Evolutionary conservation across 176 grass and related monocot species (phyloP).

Genomic region (Chrysopogon serrulatus): DNA sequence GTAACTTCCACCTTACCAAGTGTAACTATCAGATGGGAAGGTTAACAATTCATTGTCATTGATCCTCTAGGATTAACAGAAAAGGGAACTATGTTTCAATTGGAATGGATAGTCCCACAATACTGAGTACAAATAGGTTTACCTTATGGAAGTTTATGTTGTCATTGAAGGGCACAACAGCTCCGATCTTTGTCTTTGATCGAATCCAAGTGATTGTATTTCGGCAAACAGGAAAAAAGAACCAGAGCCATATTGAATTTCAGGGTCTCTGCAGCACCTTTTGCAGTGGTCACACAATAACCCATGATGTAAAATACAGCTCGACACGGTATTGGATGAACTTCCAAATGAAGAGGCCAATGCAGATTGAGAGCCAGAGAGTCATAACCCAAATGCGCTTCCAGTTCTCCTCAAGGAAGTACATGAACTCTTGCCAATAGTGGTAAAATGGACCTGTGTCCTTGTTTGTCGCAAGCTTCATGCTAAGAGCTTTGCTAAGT

Average conservation of each 20-base stretch:
- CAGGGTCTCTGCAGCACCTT: constrained; percentile 79
- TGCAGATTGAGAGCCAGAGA: constrained; percentile 75
- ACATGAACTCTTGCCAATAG: constrained; percentile 52
- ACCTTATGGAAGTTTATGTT: constrained; percentile 95
- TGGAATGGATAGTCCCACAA: not conserved
- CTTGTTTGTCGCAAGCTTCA: constrained; percentile 62
- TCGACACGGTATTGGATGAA: constrained; percentile 77
- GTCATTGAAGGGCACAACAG: constrained; percentile 73
- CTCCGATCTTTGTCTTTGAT: constrained; percentile 75
- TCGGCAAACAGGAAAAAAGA: constrained; percentile 71
- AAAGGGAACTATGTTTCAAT: not conserved
- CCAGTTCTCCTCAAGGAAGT: constrained; percentile 91
- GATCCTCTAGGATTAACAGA: not conserved
- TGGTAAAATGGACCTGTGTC: constrained; percentile 31
- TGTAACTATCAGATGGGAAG: not conserved
- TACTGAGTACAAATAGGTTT: not conserved
- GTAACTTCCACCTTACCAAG: not conserved
- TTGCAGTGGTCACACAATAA: constrained; percentile 75
- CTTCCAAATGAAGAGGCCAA: constrained; percentile 76
- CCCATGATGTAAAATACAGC: constrained; percentile 83
- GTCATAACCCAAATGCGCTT: constrained; percentile 79
- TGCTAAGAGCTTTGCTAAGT: constrained; percentile 83
- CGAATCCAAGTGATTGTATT: constrained; percentile 87
- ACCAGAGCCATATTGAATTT: constrained; percentile 90
- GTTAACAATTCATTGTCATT: not conserved